phyloP scores from a whole-genome alignment of 176 grass and related monocot genomes.

The Oryza glaberrima region DNA sequence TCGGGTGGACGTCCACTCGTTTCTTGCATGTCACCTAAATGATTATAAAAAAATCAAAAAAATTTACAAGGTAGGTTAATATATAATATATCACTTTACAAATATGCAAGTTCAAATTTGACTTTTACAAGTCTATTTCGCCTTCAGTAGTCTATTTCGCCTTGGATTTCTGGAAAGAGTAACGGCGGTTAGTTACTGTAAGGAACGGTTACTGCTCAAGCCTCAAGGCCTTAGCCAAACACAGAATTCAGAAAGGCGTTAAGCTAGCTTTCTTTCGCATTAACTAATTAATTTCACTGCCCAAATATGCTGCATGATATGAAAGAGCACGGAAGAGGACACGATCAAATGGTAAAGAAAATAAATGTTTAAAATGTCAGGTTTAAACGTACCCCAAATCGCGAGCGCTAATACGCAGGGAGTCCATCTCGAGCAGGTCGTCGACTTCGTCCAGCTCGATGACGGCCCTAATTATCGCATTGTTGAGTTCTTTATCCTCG shows the following conservation, averaged over 20 bases:
- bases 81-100: no score
- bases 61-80: no score
- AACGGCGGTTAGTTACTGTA: neutral
- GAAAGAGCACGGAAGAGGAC: no score
- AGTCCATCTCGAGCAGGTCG: slow-evolving; percentile 5
- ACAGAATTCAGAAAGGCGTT: neutral
- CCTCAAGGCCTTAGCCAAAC: neutral
- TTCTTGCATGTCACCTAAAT: no score
- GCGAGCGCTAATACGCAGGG: neutral
- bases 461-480: slow-evolving; percentile 30
- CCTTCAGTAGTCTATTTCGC: neutral
- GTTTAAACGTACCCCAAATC: slow-evolving; percentile 8
- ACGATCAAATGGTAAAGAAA: no score
- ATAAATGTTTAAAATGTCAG: neutral
- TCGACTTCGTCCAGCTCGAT: slow-evolving; percentile 46
- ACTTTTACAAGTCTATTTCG: no score
- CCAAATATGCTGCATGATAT: no score
- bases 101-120: no score
- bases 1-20: no score
- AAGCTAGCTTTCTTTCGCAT: neutral
- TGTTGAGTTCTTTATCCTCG: slow-evolving; percentile 47
- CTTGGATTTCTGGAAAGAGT: neutral
- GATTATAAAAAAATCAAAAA: no score
- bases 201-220: neutral
- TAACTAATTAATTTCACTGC: no score